phyloP scores from a whole-genome alignment of 2,329 filamentous ascomycete species.

The Ophiostoma sp. region DNA sequence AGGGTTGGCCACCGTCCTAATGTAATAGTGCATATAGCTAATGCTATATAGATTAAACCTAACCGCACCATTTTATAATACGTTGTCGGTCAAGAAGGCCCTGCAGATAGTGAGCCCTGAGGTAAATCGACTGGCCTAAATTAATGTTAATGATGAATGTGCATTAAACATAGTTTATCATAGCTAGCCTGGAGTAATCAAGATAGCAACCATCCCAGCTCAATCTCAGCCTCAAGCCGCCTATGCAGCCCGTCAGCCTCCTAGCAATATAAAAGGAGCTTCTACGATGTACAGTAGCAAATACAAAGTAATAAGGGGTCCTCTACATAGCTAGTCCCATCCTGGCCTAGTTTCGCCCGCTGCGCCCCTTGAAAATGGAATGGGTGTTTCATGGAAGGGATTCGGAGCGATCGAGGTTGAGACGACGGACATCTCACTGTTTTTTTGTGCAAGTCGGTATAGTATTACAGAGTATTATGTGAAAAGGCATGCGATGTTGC shows the following conservation, averaged over 20 bases:
- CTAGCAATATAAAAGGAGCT: too few species aligned
- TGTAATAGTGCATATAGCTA: background rate
- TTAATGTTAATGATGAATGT: too few species aligned
- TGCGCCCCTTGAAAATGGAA: conserved; percentile 6
- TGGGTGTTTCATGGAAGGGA: background rate
- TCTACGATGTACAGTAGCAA: background rate
- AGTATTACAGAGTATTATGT: background rate
- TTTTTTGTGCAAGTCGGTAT: background rate
- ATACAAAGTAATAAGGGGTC: conserved; percentile 3
- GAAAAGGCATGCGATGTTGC: background rate
- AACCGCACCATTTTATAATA: background rate
- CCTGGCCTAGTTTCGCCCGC: background rate
- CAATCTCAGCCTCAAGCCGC: background rate
- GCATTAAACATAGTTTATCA: background rate
- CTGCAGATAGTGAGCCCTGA: background rate
- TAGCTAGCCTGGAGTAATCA: too few species aligned
- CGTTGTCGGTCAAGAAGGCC: background rate
- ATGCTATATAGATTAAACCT: background rate
- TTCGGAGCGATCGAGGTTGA: background rate
- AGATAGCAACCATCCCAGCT: background rate
- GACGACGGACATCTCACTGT: background rate
- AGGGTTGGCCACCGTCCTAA: background rate
- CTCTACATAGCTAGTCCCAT: background rate
- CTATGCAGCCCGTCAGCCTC: too few species aligned
- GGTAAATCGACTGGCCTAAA: too few species aligned